A percentile compares a stretch with the other conserved stretches of the same genome.
Conservation (phyloP, 2,329 filamentous ascomycete species). For the Dactylella cylindrospora region DNA sequence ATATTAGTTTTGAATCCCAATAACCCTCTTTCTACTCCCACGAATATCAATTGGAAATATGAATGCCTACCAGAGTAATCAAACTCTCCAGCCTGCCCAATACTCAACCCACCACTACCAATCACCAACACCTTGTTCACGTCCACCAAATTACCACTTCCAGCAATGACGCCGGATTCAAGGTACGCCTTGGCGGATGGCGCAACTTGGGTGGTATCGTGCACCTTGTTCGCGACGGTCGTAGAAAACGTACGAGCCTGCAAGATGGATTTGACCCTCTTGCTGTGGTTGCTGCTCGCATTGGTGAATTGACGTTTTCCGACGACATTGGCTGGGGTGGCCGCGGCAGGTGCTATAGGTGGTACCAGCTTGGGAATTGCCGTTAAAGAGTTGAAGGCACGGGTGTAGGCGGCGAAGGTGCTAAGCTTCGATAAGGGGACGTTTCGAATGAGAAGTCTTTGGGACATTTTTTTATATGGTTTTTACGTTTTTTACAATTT, state of each 20-base stretch:
- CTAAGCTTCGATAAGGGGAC: slow-evolving; percentile 43
- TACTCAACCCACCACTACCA: slow-evolving; percentile 89
- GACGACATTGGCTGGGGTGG: slow-evolving; percentile 38
- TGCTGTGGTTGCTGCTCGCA: slow-evolving; percentile 1
- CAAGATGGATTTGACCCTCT: slow-evolving; percentile 38
- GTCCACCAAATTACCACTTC: slow-evolving; percentile 72
- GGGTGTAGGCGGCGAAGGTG: slow-evolving; percentile 44
- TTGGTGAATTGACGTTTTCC: slow-evolving; percentile 28
- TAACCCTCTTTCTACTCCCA: slow-evolving; percentile 15
- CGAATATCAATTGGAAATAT: not conserved
- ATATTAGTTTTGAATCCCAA: slow-evolving; percentile 29
- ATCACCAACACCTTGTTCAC: slow-evolving; percentile 98
- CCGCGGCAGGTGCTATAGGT: slow-evolving; percentile 42
- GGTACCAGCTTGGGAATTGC: slow-evolving; percentile 40
- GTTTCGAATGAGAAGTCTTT: slow-evolving; percentile 40
- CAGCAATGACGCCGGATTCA: slow-evolving; percentile 81
- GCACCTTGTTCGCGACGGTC: slow-evolving; percentile 44
- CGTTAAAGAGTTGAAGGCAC: slow-evolving; percentile 42
- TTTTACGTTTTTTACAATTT: too few species aligned
- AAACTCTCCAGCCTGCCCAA: slow-evolving; percentile 97
- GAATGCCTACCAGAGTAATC: slow-evolving; percentile 83
- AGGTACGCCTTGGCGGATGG: slow-evolving; percentile 72
- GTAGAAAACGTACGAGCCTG: slow-evolving; percentile 44
- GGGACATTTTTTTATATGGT: slow-evolving; percentile 39
- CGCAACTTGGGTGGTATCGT: slow-evolving; percentile 28